Evolutionary conservation across 768 basidiomycete species (phyloP), one percentile per base, ranked within the genome.

Genomic region (Amanita muscaria): DNA sequence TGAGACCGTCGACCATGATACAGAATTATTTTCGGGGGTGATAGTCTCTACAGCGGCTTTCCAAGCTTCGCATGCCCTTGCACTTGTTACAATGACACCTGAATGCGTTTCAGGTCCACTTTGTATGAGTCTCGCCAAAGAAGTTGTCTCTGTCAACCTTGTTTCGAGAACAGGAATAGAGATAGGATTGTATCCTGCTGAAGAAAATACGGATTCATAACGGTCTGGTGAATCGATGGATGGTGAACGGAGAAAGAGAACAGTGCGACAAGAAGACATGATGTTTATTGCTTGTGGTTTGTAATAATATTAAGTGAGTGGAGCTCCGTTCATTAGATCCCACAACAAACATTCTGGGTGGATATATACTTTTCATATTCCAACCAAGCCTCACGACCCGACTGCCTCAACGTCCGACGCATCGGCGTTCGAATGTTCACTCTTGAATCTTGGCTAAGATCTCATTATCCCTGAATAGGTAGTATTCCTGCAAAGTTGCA

Each of bases 401-500:
- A n/a, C n/a, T n/a, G n/a, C n/a, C n/a, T n/a, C n/a, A n/a, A n/a
- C n/a, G n/a, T n/a, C n/a, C n/a, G 27, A 29, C 34, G 18, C 18
- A 35, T 5, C 34, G 15, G n/a, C 6, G 34, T 29, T 12, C 27
- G n/a, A 29, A 15, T 43, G 21, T 63, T 66, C 75, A 96, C 72
- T 96, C 93, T 63, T 84, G 76, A 57, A 97, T 91, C 73, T 93
- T 96, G 48, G 94, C 94, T 42, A 98, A 76, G 60, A 99, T 96
- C 59, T 97, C 93, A 19, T 78, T 64, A 66, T 97, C 94, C 68
- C 83, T 87, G 82, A 93, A 97, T 47, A 99, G 67, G 72, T 76
- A 85, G 67, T 86, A 99, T 60, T 99, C 94, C 92, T 97, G 55
- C 25, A 29, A 42, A 49, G 49, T 35, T 37, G n/a, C 34, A 38